A percentile compares a stretch with the other conserved stretches of the same genome.
Evolutionary conservation across 2,329 filamentous ascomycete species (phyloP).

Genomic region (Diaporthe caulivora): DNA sequence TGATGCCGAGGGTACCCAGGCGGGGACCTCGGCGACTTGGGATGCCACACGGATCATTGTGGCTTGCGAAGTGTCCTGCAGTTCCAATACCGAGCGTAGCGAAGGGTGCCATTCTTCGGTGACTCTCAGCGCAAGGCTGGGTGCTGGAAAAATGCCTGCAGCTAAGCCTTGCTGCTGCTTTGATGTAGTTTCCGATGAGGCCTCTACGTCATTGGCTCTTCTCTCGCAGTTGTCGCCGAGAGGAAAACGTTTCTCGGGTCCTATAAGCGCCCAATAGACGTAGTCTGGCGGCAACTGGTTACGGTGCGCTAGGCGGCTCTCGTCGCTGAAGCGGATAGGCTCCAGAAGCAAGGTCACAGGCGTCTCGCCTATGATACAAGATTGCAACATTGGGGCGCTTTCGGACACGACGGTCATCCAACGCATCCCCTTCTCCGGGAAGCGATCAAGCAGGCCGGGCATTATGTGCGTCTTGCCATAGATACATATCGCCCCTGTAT

Average conservation of each 20-base stretch:
- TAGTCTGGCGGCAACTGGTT: neutral
- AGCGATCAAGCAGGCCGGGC: neutral
- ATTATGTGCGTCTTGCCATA: conserved; percentile 12
- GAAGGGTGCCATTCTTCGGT: conserved; percentile 4
- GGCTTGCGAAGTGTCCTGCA: neutral
- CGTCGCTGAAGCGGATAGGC: neutral
- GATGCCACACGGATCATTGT: conserved; percentile 6
- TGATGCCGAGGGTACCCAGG: neutral
- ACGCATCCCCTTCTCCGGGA: conserved; percentile 8
- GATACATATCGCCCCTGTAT: conserved; percentile 18
- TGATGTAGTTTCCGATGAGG: neutral
- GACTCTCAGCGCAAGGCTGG: neutral
- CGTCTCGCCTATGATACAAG: conserved; percentile 4
- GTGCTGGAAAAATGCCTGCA: neutral
- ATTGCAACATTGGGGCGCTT: conserved; percentile 11
- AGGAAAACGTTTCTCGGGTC: neutral
- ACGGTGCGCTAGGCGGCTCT: neutral
- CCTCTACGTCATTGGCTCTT: neutral
- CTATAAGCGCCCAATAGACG: neutral
- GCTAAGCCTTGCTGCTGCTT: neutral
- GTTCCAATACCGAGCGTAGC: neutral
- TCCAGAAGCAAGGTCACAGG: neutral
- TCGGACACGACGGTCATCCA: conserved; percentile 27
- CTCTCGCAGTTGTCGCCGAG: neutral
- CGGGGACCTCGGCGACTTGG: conserved; percentile 1